Conservation (phyloP, 2,329 filamentous ascomycete genomes). For the Pseudogymnoascus pannorum region DNA sequence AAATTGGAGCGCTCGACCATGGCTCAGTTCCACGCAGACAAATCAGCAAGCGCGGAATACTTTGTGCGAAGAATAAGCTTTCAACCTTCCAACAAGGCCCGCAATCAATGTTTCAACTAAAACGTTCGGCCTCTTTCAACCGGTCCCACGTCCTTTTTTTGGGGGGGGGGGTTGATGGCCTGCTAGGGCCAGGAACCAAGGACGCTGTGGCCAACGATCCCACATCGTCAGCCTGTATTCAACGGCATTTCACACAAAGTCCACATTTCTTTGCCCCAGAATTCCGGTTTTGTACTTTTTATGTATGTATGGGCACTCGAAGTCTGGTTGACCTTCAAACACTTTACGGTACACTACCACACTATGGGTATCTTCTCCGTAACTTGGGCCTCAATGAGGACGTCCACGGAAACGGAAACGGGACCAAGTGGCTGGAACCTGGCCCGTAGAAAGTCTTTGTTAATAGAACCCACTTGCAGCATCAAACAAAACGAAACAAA, state of each 20-base stretch:
- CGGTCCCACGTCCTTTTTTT: not conserved
- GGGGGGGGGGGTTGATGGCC: not conserved
- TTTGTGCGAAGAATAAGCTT: constrained; percentile 1
- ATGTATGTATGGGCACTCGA: not conserved
- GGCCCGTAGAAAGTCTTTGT: not conserved
- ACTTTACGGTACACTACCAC: not conserved
- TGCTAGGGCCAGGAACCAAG: constrained; percentile 5
- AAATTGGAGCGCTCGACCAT: constrained; percentile 5
- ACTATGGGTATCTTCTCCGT: constrained; percentile 1
- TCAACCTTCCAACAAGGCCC: constrained; percentile 1
- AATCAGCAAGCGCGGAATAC: not conserved
- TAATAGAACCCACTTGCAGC: not conserved
- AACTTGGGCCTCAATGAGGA: not conserved
- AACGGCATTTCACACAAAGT: constrained; percentile 3
- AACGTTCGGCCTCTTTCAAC: not conserved
- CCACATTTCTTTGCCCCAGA: constrained; percentile 1
- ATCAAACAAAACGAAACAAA: constrained; percentile 8
- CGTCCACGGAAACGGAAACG: not conserved
- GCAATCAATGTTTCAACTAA: not conserved
- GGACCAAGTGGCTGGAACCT: not conserved
- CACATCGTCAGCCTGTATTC: not conserved
- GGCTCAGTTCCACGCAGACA: constrained; percentile 1
- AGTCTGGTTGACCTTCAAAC: not conserved
- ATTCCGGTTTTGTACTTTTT: not conserved
- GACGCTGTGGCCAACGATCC: not conserved